Evolutionary conservation across 495 filamentous ascomycete genomes (phyloP).

Genomic region (Aspergillus haitiensis): DNA sequence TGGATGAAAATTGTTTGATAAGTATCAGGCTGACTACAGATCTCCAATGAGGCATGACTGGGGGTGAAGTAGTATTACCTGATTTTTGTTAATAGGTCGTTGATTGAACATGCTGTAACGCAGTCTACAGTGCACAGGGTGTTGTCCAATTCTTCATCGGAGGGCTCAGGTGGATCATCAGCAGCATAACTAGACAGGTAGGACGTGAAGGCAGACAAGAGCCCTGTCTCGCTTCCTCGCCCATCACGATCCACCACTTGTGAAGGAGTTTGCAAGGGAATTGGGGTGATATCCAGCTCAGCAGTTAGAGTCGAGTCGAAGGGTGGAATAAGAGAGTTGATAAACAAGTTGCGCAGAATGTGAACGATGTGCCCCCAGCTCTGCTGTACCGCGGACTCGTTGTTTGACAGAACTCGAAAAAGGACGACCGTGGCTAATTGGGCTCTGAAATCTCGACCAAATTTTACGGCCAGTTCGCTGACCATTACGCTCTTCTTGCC

Average conservation of each 20-base stretch:
- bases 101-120: constrained; percentile 82
- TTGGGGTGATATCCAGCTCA: constrained; percentile 73
- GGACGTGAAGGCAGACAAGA: constrained; percentile 91
- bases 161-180: constrained; percentile 95
- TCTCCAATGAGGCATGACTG: not conserved
- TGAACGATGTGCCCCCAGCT: constrained; percentile 87
- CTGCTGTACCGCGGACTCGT: constrained; percentile 70
- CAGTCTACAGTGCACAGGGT: constrained; percentile 94
- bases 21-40: not conserved
- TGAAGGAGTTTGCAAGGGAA: constrained; percentile 86
- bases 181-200: constrained; percentile 99
- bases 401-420: constrained; percentile 83
- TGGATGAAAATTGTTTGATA: constrained; percentile 9
- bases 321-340: constrained; percentile 88
- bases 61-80: constrained; percentile 54
- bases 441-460: constrained; percentile 90
- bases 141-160: constrained; percentile 94
- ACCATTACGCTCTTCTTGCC: constrained; percentile 96
- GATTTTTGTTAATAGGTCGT: constrained; percentile 80
- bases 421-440: constrained; percentile 91
- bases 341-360: constrained; percentile 92
- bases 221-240: constrained; percentile 71
- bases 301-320: constrained; percentile 72
- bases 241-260: constrained; percentile 88
- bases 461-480: constrained; percentile 94